These are phyloP conservation scores for Mycena galopus DNA, from an alignment of 768 basidiomycete species.

Conservation along the genomic window DNA sequence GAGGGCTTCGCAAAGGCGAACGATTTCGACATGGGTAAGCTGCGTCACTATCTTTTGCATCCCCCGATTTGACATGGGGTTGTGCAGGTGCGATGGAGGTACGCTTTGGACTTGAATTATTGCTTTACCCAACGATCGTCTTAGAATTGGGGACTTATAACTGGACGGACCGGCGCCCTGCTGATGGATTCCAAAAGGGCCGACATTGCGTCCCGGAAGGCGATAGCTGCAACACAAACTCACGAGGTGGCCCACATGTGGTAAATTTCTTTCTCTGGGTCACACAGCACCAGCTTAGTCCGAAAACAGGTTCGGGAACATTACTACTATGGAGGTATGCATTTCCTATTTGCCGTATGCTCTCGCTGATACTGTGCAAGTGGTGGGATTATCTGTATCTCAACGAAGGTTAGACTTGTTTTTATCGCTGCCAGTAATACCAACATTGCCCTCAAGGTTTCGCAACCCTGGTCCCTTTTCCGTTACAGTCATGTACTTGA, in stretches of 20 bases:
- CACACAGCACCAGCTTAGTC: neutral
- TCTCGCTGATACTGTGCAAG: slow-evolving; percentile 43
- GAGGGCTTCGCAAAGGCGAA: slow-evolving; percentile 59
- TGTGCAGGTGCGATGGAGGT: slow-evolving; percentile 88
- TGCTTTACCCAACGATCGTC: neutral
- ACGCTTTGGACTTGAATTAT: neutral
- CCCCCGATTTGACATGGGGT: slow-evolving; percentile 6
- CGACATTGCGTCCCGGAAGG: slow-evolving; percentile 80
- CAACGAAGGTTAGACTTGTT: slow-evolving; percentile 69
- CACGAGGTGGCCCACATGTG: slow-evolving; percentile 93
- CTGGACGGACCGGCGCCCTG: slow-evolving; percentile 88
- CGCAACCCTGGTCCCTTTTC: slow-evolving; percentile 74
- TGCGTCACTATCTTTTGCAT: neutral
- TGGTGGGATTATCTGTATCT: slow-evolving; percentile 92
- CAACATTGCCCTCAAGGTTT: slow-evolving; percentile 62
- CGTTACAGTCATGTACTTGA: neutral
- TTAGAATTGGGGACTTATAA: slow-evolving; percentile 90
- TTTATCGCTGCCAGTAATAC: neutral
- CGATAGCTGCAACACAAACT: slow-evolving; percentile 79
- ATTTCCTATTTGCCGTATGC: neutral
- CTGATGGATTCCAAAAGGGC: slow-evolving; percentile 80
- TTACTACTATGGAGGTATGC: slow-evolving; percentile 76
- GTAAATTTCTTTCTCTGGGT: slow-evolving; percentile 49
- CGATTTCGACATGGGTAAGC: slow-evolving; percentile 87
- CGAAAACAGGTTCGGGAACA: slow-evolving; percentile 82